Base-by-base conservation (phyloP, 163 green algal genomes). In the Scenedesmus sp. region DNA sequence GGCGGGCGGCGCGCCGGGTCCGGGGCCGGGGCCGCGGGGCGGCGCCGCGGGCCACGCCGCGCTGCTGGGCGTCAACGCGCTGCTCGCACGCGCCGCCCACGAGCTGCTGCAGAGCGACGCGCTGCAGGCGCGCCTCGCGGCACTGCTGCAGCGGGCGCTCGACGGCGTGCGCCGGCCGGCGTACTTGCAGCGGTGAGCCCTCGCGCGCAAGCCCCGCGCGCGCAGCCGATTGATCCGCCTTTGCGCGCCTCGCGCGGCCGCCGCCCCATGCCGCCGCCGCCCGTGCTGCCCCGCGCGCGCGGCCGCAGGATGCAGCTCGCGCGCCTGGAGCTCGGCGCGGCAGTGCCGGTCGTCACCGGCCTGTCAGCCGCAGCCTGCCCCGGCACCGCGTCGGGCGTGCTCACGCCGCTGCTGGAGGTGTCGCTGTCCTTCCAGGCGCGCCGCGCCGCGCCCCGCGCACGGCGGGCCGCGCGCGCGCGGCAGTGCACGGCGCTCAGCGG, bases 51-150 rank as follows among this genome's bases (percentile, higher is more conserved):
- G 20, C 53, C 2, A 5, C 0, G 20, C 33, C 45, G 31, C 26
- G 33, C 31, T 67, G 34, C 33, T 34, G 42, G 70, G 70, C 53
- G 36, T 65, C 34, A 77, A 77, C 63, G 28, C 54, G 70, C 56
- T 77, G 36, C 53, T 77, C 6, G n/a, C 22, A 5, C 70, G 70
- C 29, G 70, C 58, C 10, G 22, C 60, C 4, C 67, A 69, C 58
- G 70, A 77, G 70, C 54, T 77, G 54, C 70, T 77, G 36, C 54
- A 58, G 24, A 69, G 58, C 58, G 39, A 4, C 26, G 58, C 28
- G 4, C 53, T 71, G 24, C 45, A 64, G 26, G 57, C 17, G 9
- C 60, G 28, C 48, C 20, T 64, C 17, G 66, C 6, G 7, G 48
- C 28, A 2, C 33, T 42, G 3, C 50, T 75, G 66, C 66, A 75